A percentile compares a stretch with the other conserved stretches of the same genome.
These are phyloP conservation scores for Excoecaria cochinchinensis DNA, from an alignment of 345 rosid genomes.

Conservation along the genomic window DNA sequence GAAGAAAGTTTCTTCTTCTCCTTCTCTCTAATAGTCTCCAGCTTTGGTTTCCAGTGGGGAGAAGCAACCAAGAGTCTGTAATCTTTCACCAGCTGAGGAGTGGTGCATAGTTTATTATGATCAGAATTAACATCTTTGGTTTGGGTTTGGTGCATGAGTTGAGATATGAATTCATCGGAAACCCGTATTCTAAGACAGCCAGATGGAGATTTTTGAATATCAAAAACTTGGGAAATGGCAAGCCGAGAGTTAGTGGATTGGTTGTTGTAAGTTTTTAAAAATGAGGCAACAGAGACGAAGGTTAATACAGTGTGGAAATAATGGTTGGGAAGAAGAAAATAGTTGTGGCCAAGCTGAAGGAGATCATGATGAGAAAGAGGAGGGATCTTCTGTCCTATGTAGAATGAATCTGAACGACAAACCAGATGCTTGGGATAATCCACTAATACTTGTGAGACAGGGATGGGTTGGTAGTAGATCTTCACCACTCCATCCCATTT, in stretches of 20 bases:
- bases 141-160: slow-evolving; percentile 49
- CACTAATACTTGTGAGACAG: slow-evolving; percentile 53
- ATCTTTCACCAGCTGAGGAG: slow-evolving; percentile 64
- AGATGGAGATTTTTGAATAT: slow-evolving; percentile 51
- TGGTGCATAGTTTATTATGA: slow-evolving; percentile 52
- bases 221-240: slow-evolving; percentile 47
- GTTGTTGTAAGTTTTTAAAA: slow-evolving; percentile 18
- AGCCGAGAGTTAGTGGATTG: not conserved
- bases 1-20: slow-evolving; percentile 43
- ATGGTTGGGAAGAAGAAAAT: slow-evolving; percentile 77
- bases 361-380: slow-evolving; percentile 59
- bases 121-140: not conserved
- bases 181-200: slow-evolving; percentile 65
- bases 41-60: slow-evolving; percentile 77
- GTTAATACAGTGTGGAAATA: slow-evolving; percentile 64
- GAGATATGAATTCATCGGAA: slow-evolving; percentile 73
- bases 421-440: slow-evolving; percentile 77
- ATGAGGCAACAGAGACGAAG: slow-evolving; percentile 62
- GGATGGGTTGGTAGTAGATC: slow-evolving; percentile 55
- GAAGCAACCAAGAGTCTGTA: slow-evolving; percentile 54
- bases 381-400: slow-evolving; percentile 80
- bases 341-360: slow-evolving; percentile 69
- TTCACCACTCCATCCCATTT: slow-evolving; percentile 61
- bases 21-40: slow-evolving; percentile 67
- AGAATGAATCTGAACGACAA: slow-evolving; percentile 69